Evolutionary conservation across 306 rosid genomes (phyloP), one percentile per base, ranked within the genome.

Genomic region (Herpetospermum pedunculosum): DNA sequence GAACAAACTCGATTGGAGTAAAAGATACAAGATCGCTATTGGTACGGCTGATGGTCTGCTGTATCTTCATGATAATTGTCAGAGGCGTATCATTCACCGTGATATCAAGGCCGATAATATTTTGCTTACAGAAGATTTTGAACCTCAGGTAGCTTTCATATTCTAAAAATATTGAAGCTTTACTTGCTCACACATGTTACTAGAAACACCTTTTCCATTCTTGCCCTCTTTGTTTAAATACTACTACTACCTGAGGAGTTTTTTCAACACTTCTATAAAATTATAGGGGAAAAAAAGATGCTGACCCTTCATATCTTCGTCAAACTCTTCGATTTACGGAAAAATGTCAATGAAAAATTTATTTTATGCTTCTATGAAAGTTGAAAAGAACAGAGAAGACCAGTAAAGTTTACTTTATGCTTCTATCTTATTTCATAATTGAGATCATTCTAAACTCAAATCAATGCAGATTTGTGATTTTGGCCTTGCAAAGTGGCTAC

Each of bases 401-500:
- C 35, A 13, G 40, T 58, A 18, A 58, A 58, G 40, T 29, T 15
- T 44, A 30, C 57, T 70, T 70, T 10, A 70, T 44, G 9, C 32
- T 19, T 13, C 32, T 72, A 29, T 30, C 30, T 49, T 72, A 34
- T 72, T 72, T 30, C 47, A 72, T 49, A 30, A 72, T 4, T 72
- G 40, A 40, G 25, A 77, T n/a, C 60, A 63, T 63, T 35, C 44
- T 63, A 6, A 70, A 67, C 29, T 48, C 35, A 10, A 28, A 75
- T 76, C 53, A 77, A 29, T 79, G 70, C 83, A 92, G 98, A 92
- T 92, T 79, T 92, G 96, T 80, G 98, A 92, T 80, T 92, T 92
- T 73, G 98, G 98, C 53, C 92, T 92, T 50, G 91, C 98, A 44
- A 92, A 87, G 80, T 92, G 98, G 98, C 80, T 92, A 30, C 96